A percentile compares a stretch with the other conserved stretches of the same genome.
Evolutionary conservation across 805 yeast species (phyloP).

Genomic region (Maudiozyma serrabonitensis): DNA sequence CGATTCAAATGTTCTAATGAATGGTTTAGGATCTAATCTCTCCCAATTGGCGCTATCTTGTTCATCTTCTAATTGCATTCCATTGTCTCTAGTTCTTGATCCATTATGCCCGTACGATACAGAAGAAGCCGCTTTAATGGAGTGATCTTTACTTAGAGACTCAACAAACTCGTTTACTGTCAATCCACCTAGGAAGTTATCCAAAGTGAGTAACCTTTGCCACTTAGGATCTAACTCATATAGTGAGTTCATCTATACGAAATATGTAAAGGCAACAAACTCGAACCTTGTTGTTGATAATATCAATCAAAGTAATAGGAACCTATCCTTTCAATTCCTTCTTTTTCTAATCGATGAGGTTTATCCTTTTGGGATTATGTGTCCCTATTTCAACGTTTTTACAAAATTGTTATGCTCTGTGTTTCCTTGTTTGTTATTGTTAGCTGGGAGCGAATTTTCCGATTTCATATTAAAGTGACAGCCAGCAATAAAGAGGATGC

Average conservation of each 20-base stretch:
- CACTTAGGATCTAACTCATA: constrained; percentile 60
- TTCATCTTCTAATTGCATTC: background rate
- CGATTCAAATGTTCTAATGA: constrained; percentile 84
- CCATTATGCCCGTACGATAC: background rate
- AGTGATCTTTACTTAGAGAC: constrained; percentile 59
- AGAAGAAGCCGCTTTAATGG: constrained; percentile 8
- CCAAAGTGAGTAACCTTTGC: constrained; percentile 44
- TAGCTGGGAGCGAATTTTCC: no score
- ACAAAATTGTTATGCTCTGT: no score
- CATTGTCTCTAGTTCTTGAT: background rate
- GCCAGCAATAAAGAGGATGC: no score
- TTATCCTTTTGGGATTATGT: no score
- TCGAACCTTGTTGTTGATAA: background rate
- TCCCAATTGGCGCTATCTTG: constrained; percentile 10
- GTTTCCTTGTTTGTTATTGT: no score
- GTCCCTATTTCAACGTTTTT: no score
- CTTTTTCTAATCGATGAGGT: no score
- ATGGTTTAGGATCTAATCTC: constrained; percentile 80
- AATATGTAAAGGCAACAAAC: background rate
- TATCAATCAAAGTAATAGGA: background rate
- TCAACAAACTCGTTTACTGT: constrained; percentile 76
- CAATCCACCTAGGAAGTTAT: constrained; percentile 57
- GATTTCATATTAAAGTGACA: no score
- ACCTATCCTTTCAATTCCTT: no score
- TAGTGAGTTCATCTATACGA: constrained; percentile 31